phyloP scores from a whole-genome alignment of 2,329 filamentous ascomycete species.

The Neofusicoccum parvum region DNA sequence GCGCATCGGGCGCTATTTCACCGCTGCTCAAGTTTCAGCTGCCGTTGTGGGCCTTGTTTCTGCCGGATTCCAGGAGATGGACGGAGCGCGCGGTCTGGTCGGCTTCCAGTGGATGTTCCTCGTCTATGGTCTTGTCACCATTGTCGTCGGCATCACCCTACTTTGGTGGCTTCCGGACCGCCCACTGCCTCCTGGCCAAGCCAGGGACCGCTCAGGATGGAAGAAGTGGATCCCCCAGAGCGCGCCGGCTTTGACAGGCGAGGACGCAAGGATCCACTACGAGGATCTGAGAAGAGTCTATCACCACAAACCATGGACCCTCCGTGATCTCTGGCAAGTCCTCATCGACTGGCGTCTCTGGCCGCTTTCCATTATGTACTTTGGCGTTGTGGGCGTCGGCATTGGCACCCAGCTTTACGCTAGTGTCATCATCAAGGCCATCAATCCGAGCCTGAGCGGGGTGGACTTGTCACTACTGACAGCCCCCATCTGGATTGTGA shows the following conservation, averaged over 20 bases:
- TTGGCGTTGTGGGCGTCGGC: constrained; percentile 88
- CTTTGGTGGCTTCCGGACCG: constrained; percentile 92
- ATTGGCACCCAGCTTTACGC: constrained; percentile 89
- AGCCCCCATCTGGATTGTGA: constrained; percentile 88
- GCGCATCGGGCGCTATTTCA: constrained; percentile 87
- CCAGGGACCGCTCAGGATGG: constrained; percentile 48
- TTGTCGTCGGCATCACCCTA: constrained; percentile 70
- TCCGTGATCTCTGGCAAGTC: constrained; percentile 69
- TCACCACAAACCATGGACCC: constrained; percentile 70
- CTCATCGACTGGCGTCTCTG: constrained; percentile 85
- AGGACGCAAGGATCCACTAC: constrained; percentile 82
- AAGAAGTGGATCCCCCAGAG: constrained; percentile 68
- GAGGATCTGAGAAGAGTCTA: constrained; percentile 81
- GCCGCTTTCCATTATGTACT: constrained; percentile 89
- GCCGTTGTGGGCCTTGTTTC: constrained; percentile 88
- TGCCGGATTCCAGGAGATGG: constrained; percentile 90
- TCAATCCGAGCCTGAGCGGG: constrained; percentile 71
- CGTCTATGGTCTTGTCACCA: constrained; percentile 75
- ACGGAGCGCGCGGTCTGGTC: constrained; percentile 72
- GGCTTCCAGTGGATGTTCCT: constrained; percentile 95
- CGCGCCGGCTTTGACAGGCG: constrained; percentile 71
- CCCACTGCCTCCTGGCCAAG: constrained; percentile 72
- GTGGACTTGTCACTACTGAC: constrained; percentile 80
- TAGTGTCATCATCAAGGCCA: constrained; percentile 80
- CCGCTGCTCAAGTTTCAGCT: constrained; percentile 83